A percentile compares a stretch with the other conserved stretches of the same genome.
Conservation (phyloP, 441 rosid species). For the Metrosideros polymorpha region DNA sequence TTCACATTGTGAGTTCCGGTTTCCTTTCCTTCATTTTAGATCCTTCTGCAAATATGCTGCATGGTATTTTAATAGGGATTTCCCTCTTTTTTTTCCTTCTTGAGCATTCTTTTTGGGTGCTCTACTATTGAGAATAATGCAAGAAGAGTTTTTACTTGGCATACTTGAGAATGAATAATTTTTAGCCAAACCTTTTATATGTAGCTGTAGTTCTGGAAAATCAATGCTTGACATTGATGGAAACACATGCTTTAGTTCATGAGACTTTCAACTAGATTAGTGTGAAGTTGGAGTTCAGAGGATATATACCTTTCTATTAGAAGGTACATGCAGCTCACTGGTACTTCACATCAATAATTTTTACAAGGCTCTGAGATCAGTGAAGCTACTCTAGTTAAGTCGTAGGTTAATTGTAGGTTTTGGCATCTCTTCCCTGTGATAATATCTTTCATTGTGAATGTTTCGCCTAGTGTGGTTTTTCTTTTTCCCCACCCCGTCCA, state of each 20-base stretch:
- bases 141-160: not conserved
- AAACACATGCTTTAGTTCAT: not conserved
- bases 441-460: not conserved
- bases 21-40: not conserved
- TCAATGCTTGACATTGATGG: not conserved
- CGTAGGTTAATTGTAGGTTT: not conserved
- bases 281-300: not conserved
- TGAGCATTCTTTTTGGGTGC: not conserved
- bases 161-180: not conserved
- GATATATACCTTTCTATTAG: not conserved
- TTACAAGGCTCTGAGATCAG: not conserved
- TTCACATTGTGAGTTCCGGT: not conserved
- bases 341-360: not conserved
- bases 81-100: not conserved
- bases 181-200: not conserved
- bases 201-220: not conserved
- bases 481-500: not conserved
- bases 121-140: not conserved
- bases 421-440: not conserved
- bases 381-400: not conserved
- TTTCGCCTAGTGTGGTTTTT: not conserved
- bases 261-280: not conserved
- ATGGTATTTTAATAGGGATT: conserved; percentile 7
- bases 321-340: not conserved
- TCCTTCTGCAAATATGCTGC: not conserved